phyloP scores from a whole-genome alignment of 768 basidiomycete genomes.

The Suillus ampliporus region DNA sequence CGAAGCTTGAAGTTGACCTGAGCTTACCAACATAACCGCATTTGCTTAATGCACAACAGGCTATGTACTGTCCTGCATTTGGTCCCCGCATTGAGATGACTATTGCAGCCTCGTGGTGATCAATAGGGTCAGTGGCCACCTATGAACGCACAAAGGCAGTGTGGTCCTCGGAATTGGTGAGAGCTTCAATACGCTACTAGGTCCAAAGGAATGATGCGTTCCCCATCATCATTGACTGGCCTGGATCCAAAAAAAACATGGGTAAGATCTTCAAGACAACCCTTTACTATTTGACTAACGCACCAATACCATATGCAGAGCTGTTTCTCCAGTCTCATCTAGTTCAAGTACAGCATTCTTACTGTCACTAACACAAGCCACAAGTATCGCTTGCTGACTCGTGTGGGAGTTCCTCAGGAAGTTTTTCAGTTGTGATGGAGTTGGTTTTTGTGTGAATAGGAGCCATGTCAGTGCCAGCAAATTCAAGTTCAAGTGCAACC shows the following conservation, averaged over 20 bases:
- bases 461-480: too few relatives aligned
- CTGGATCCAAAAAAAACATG: background rate
- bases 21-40: conserved; percentile 1
- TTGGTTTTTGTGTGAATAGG: too few relatives aligned
- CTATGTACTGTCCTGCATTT: background rate
- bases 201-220: background rate
- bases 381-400: too few relatives aligned
- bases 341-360: background rate
- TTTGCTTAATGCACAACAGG: conserved; percentile 1
- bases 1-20: background rate
- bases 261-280: background rate
- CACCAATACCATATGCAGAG: background rate
- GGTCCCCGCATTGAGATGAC: background rate
- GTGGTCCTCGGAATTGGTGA: conserved; percentile 6
- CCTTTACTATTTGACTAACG: background rate
- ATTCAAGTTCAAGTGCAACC: too few relatives aligned
- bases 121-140: background rate
- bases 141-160: conserved; percentile 1
- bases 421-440: too few relatives aligned
- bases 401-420: too few relatives aligned
- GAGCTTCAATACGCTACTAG: conserved; percentile 2
- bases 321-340: background rate
- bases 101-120: background rate
- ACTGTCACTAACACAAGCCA: too few relatives aligned
- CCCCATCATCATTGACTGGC: background rate